Base-by-base conservation (phyloP, 805 yeast genomes). In the Millerozyma acaciae region DNA sequence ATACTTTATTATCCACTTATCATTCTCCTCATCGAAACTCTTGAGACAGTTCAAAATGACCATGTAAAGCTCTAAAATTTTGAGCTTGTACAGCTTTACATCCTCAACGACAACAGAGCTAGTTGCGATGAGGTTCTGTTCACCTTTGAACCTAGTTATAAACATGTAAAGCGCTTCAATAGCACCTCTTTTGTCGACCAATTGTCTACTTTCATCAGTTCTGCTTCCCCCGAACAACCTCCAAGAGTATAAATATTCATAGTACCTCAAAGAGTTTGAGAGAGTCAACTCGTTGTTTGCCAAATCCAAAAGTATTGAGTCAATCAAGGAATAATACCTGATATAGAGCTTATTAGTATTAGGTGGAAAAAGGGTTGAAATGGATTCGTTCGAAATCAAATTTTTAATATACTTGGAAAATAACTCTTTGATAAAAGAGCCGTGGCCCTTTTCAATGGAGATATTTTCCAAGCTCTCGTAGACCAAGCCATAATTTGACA, bases 231-330 rank as follows among this genome's bases (percentile, higher is more conserved):
- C 63, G 34, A 53, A 50, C 10, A 66, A 48, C 37, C 73, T 60
- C 70, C 70, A 66, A 3, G 69, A 49, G 43, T 60, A 66, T 16
- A 64, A 43, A 30, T 60, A 55, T 43, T 66, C 66, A 41, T 63
- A 64, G 32, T 50, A 55, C 32, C 43, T 57, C 18, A 64, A 47
- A 1, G 69, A 51, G 21, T 44, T 47, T 1, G 60, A 37, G 9
- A 63, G 48, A 2, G 51, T 43, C 16, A 51, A 48, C 21, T 60
- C 60, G 14, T 50, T 48, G 32, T 58, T 55, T 1, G 68, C 68
- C 12, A 60, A 36, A 17, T 57, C 54, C 9, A 55, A 42, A 20
- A 66, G 42, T 3, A 63, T 55, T 1, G 44, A 31, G 38, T 66
- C 71, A 22, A 66, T 54, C 19, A 63, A 37, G 17, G 51, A 45